Conservation (phyloP, 2,329 filamentous ascomycete genomes). For the Aspergillus pseudonomiae region DNA sequence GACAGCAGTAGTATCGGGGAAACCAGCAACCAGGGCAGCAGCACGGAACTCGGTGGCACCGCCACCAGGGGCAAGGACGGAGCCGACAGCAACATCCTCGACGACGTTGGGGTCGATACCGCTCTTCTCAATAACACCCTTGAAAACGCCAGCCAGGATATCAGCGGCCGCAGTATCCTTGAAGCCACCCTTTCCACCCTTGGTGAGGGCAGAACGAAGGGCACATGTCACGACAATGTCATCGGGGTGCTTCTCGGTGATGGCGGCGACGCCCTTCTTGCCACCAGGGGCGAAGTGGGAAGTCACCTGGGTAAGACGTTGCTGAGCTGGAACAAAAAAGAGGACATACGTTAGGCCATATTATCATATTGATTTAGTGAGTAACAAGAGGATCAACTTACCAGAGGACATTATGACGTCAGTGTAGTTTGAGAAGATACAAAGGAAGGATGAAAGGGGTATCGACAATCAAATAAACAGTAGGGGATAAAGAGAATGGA, state of each 20-base stretch:
- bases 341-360: background rate
- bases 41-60: constrained; percentile 97
- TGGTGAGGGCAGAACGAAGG: constrained; percentile 89
- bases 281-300: constrained; percentile 55
- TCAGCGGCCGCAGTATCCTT: constrained; percentile 91
- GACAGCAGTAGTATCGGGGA: constrained; percentile 82
- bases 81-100: constrained; percentile 90
- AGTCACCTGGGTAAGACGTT: constrained; percentile 62
- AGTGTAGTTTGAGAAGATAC: constrained; percentile 8
- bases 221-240: constrained; percentile 89
- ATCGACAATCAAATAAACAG: constrained; percentile 5
- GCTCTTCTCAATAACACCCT: constrained; percentile 79
- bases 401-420: constrained; percentile 47
- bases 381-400: constrained; percentile 26
- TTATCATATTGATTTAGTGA: background rate
- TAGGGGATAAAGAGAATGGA: constrained; percentile 1
- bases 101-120: constrained; percentile 85
- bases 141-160: constrained; percentile 81
- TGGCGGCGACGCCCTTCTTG: constrained; percentile 38
- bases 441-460: constrained; percentile 7
- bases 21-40: constrained; percentile 85
- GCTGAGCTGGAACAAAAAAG: constrained; percentile 49
- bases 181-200: constrained; percentile 89
- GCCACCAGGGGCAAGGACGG: constrained; percentile 87
- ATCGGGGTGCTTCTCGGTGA: constrained; percentile 57